A percentile compares a stretch with the other conserved stretches of the same genome.
Evolutionary conservation across 2,329 filamentous ascomycete species (phyloP).

Genomic region (Talaromyces sp.): DNA sequence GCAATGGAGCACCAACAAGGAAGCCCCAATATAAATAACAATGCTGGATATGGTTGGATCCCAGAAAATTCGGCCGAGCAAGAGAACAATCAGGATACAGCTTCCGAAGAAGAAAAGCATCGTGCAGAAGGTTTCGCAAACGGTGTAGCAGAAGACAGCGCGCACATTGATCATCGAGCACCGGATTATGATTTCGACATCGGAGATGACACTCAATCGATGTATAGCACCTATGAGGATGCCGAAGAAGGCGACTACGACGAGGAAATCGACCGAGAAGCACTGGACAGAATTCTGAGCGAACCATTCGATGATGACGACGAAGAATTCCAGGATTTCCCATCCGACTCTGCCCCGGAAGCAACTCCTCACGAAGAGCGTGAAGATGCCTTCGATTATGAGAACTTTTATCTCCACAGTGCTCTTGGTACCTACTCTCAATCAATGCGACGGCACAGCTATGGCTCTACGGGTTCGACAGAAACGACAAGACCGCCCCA

Average conservation of each 20-base stretch:
- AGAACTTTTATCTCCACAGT: conserved; percentile 91
- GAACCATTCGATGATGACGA: conserved; percentile 25
- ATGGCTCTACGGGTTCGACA: conserved; percentile 42
- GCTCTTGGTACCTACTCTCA: conserved; percentile 64
- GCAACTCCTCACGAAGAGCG: conserved; percentile 82
- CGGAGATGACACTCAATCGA: conserved; percentile 24
- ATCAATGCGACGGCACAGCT: conserved; percentile 27
- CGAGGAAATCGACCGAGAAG: conserved; percentile 58
- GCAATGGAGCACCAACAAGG: conserved; percentile 31
- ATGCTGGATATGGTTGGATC: conserved; percentile 29
- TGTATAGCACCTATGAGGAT: conserved; percentile 36
- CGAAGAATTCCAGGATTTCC: conserved; percentile 22
- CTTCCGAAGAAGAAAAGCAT: background rate
- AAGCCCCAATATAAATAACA: conserved; percentile 29
- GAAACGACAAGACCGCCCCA: conserved; percentile 43
- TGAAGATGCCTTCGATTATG: conserved; percentile 92
- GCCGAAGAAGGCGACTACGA: conserved; percentile 37
- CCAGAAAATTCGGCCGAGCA: conserved; percentile 22
- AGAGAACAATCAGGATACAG: background rate
- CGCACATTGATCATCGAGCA: background rate
- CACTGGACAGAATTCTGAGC: conserved; percentile 48
- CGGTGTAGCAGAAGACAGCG: background rate
- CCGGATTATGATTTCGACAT: conserved; percentile 15
- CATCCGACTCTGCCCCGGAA: conserved; percentile 36
- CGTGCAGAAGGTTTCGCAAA: background rate